Base-by-base conservation (phyloP, 129 eudicot genomes). In the Chrysanthemum lavandulifolium region DNA sequence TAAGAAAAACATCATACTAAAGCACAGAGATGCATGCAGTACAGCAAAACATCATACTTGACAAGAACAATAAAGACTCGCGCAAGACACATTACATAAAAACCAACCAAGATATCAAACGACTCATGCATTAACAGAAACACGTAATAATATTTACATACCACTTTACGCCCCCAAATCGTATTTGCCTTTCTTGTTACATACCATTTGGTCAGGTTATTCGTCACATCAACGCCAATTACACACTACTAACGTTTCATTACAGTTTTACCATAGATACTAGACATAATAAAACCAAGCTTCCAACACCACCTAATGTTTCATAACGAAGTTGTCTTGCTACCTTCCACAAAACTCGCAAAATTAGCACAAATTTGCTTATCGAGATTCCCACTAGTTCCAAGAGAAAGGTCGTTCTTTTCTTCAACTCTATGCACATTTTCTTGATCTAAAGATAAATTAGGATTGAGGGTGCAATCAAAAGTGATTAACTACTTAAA, bases 341-440 rank as follows among this genome's bases (percentile, higher is more conserved):
- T 74, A 80, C 60, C 67, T 80, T 81, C 86, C 33, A 62, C 83
- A 77, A 86, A 88, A 62, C 78, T 81, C 48, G 25, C 64, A 25
- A 88, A 61, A 77, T 82, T 91, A 0, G 86, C 87, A 29, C 73
- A 29, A 7, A 91, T 76, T 71, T 86, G 77, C 67, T 52, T 73
- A 59, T 87, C 87, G 10, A 85, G 49, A 75, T 77, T 77, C 73
- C 78, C 69, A 57, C 52, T 49, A 7, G 29, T 65, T 7, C 71
- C 78, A 43, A 23, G 49, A 9, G 61, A 55, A 12, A 15, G 40
- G 65, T 50, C 69, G n/a, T 79, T 68, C 19, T 61, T 70, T 64
- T 53, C 81, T 49, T 68, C 69, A 19, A 78, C 61, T 16, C 71
- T 67, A 50, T 21, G 69, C 1, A 5, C 77, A 40, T 69, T 71